These are phyloP conservation scores for Odontarrhena argentea DNA, from an alignment of 345 rosid genomes.

Conservation along the genomic window DNA sequence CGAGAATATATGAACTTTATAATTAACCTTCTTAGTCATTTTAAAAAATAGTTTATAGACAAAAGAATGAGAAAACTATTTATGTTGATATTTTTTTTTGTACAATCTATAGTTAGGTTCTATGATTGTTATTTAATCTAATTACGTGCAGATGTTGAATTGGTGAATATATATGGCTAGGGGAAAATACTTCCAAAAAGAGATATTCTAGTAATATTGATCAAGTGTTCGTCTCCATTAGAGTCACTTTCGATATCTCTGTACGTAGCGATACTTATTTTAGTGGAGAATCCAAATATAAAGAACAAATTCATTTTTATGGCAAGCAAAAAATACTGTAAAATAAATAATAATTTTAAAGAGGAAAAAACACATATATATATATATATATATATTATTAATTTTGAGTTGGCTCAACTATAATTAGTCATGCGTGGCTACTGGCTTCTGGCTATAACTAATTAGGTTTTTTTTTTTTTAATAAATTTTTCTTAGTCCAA, in stretches of 20 bases:
- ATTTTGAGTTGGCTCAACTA: slow-evolving; percentile 11
- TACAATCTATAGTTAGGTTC: neutral
- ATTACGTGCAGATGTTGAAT: slow-evolving; percentile 12
- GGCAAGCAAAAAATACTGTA: slow-evolving; percentile 4
- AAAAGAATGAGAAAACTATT: neutral
- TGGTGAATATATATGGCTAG: slow-evolving; percentile 25
- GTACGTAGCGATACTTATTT: neutral
- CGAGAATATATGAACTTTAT: too few species aligned
- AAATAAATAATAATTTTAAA: neutral
- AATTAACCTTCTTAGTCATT: too few species aligned
- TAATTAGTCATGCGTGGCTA: slow-evolving; percentile 11
- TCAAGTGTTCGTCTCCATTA: slow-evolving; percentile 30
- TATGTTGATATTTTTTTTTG: too few species aligned
- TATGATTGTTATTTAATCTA: neutral
- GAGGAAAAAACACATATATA: slow-evolving; percentile 2
- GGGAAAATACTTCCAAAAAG: slow-evolving; percentile 17
- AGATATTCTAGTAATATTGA: slow-evolving; percentile 23
- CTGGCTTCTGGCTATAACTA: neutral
- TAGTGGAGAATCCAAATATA: slow-evolving; percentile 27
- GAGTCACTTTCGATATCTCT: slow-evolving; percentile 39
- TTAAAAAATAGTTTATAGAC: too few species aligned
- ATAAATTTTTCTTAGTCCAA: slow-evolving; percentile 4
- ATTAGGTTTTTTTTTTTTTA: neutral
- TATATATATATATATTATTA: neutral
- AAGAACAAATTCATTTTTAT: slow-evolving; percentile 10